Percentiles rank a stretch among this genome's conserved stretches.
Evolutionary conservation across 225 moss, liverwort and hornwort species (phyloP).

Genomic region (Pseudoscleropodium purum): DNA sequence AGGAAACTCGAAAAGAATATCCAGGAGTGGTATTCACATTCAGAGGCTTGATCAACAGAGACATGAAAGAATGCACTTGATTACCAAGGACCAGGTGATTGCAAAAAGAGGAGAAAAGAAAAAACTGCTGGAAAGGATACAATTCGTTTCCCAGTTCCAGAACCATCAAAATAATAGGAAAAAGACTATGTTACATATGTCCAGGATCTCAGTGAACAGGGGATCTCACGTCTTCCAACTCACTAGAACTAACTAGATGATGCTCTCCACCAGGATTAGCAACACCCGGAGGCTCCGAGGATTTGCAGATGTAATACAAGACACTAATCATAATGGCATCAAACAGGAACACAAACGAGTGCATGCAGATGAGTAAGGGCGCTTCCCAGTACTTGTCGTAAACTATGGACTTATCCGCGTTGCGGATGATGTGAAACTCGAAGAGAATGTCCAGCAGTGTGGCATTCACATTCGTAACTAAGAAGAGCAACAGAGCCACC

Average conservation of each 20-base stretch:
- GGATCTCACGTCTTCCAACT: slow-evolving; percentile 1
- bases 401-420: not conserved
- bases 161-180: not conserved
- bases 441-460: slow-evolving; percentile 49
- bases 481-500: slow-evolving; percentile 28
- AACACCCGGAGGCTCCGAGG: not conserved
- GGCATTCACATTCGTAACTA: slow-evolving; percentile 52
- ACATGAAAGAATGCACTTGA: not conserved
- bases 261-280: slow-evolving; percentile 1
- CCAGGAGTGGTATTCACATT: slow-evolving; percentile 31
- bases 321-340: slow-evolving; percentile 42
- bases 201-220: not conserved
- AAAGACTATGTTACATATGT: not conserved
- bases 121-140: slow-evolving; percentile 3
- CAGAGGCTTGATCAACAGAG: not conserved
- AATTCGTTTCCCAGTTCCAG: slow-evolving; percentile 12
- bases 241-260: slow-evolving; percentile 4
- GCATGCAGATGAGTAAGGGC: slow-evolving; percentile 56
- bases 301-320: slow-evolving; percentile 31
- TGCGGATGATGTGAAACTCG: slow-evolving; percentile 39
- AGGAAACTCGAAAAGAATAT: slow-evolving; percentile 10
- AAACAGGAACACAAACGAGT: slow-evolving; percentile 81
- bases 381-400: slow-evolving; percentile 41
- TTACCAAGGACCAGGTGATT: not conserved
- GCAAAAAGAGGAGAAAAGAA: not conserved